phyloP scores from a whole-genome alignment of 2,329 filamentous ascomycete genomes.

The Epicoccum sorghinum region DNA sequence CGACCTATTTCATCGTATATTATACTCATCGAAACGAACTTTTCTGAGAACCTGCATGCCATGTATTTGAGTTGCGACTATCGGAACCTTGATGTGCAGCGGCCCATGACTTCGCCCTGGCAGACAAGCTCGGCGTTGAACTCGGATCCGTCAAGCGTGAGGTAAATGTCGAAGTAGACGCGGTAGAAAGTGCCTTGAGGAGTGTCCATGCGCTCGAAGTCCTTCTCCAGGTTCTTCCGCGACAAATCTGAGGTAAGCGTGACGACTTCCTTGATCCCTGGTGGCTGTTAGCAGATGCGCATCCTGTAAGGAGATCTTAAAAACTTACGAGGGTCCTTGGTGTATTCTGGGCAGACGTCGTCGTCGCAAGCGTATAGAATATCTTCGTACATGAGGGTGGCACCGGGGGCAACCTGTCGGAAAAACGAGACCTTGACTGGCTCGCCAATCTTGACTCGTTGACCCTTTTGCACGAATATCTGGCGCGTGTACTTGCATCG shows the following conservation, averaged over 20 bases:
- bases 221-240: conserved; percentile 97
- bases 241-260: conserved; percentile 96
- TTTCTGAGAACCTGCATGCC: neutral
- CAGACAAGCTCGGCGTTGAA: conserved; percentile 99
- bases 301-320: neutral
- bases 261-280: conserved; percentile 98
- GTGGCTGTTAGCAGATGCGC: conserved; percentile 3
- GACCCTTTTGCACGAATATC: conserved; percentile 98
- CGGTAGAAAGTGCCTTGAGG: conserved; percentile 77
- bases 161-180: conserved; percentile 74
- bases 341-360: conserved; percentile 97
- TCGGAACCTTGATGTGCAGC: conserved; percentile 88
- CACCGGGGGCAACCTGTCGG: conserved; percentile 94
- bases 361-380: conserved; percentile 97
- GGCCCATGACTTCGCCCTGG: conserved; percentile 98
- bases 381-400: conserved; percentile 99
- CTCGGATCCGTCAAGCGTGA: conserved; percentile 95
- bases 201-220: conserved; percentile 99
- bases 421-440: conserved; percentile 99
- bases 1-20: conserved; percentile 5
- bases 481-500: conserved; percentile 98
- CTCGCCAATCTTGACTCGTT: conserved; percentile 98
- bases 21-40: conserved; percentile 4
- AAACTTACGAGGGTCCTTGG: conserved; percentile 95
- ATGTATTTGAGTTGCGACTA: conserved; percentile 39